A percentile compares a stretch with the other conserved stretches of the same genome.
Evolutionary conservation across 345 rosid genomes (phyloP).

Genomic region (Heritiera littoralis): DNA sequence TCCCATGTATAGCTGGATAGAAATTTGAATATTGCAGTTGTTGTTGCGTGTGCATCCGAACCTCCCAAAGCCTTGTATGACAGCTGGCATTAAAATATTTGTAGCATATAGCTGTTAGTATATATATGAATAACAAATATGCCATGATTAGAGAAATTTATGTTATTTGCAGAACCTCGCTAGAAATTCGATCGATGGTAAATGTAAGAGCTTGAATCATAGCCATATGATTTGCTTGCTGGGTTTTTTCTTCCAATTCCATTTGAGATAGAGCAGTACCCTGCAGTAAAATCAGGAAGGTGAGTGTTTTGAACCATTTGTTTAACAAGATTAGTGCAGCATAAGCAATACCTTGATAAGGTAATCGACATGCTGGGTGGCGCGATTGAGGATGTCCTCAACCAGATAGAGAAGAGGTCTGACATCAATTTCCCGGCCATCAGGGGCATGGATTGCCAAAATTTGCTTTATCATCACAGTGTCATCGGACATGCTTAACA

Average conservation of each 20-base stretch:
- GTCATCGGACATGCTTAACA: conserved; percentile 60
- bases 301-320: not conserved
- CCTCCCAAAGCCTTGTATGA: conserved; percentile 60
- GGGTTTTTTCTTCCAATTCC: conserved; percentile 45
- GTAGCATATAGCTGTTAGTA: not conserved
- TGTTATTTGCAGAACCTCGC: conserved; percentile 43
- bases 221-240: conserved; percentile 38
- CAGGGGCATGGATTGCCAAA: conserved; percentile 59
- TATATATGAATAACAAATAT: not conserved
- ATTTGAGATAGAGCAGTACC: conserved; percentile 12
- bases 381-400: conserved; percentile 68
- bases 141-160: not conserved
- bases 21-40: conserved; percentile 50
- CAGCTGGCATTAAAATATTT: conserved; percentile 41
- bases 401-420: conserved; percentile 60
- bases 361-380: conserved; percentile 44
- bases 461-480: conserved; percentile 61
- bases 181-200: conserved; percentile 49
- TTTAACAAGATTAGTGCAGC: not conserved
- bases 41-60: conserved; percentile 58
- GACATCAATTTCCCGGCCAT: conserved; percentile 67
- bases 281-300: conserved; percentile 24
- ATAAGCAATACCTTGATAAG: conserved; percentile 25
- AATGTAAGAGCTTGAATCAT: conserved; percentile 47
- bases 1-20: conserved; percentile 69